Evolutionary conservation across 2,329 filamentous ascomycete species (phyloP).

Genomic region (Macrophomina tecta): DNA sequence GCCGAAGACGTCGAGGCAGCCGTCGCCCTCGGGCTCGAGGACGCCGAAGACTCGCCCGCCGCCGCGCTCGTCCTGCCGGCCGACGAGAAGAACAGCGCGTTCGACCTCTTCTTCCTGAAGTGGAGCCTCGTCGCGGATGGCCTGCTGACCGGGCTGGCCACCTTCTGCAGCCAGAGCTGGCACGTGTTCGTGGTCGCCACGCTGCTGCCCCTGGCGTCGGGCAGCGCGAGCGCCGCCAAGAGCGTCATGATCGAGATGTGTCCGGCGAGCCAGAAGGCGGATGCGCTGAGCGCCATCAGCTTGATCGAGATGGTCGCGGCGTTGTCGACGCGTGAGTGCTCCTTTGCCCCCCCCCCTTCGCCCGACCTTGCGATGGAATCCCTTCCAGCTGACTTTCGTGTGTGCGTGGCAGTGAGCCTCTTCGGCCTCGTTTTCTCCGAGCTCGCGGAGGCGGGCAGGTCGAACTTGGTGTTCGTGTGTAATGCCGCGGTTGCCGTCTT

Average conservation of each 20-base stretch:
- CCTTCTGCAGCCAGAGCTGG: constrained; percentile 68
- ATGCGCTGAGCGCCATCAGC: constrained; percentile 72
- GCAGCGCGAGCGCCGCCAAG: constrained; percentile 72
- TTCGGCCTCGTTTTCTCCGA: constrained; percentile 72
- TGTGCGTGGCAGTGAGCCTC: constrained; percentile 55
- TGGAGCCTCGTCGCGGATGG: constrained; percentile 71
- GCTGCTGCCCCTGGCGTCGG: constrained; percentile 71
- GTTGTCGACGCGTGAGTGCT: constrained; percentile 56
- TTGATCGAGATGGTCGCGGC: constrained; percentile 72
- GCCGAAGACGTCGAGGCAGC: constrained; percentile 41
- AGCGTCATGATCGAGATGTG: constrained; percentile 77
- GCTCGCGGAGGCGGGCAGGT: constrained; percentile 64
- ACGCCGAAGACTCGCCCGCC: constrained; percentile 51
- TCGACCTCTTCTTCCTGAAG: constrained; percentile 71
- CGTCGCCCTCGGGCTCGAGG: constrained; percentile 58
- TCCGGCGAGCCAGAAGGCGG: constrained; percentile 63
- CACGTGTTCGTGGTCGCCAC: constrained; percentile 72
- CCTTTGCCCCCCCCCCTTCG: too few relatives aligned
- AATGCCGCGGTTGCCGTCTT: constrained; percentile 68
- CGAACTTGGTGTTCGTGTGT: constrained; percentile 69
- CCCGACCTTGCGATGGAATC: too few relatives aligned
- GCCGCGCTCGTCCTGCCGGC: constrained; percentile 39
- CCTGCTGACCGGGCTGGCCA: constrained; percentile 65
- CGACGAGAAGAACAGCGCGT: constrained; percentile 59
- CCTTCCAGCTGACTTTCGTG: neutral